Percentiles rank a stretch among this genome's conserved stretches.
phyloP scores from a whole-genome alignment of 2,329 filamentous ascomycete species.

The Xylariales sp. region DNA sequence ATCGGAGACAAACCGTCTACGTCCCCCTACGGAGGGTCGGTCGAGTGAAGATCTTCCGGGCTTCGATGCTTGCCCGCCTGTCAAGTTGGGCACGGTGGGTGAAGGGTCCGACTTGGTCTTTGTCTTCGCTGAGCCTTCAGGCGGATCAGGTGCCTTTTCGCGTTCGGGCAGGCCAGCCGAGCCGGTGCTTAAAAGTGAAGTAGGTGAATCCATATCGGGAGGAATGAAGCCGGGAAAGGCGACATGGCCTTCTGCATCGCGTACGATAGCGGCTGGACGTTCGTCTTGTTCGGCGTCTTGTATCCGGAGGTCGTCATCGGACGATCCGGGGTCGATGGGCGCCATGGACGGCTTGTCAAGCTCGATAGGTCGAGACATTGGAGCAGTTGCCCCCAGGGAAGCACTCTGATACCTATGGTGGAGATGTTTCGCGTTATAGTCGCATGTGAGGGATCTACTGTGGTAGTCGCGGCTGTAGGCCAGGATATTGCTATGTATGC shows the following conservation, averaged over 20 bases:
- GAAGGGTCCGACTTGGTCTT: constrained; percentile 14
- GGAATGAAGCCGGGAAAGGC: constrained; percentile 21
- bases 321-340: constrained; percentile 15
- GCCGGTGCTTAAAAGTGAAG: constrained; percentile 9
- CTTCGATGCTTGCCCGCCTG: background rate
- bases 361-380: constrained; percentile 21
- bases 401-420: background rate
- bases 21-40: constrained; percentile 12
- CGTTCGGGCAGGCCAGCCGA: background rate
- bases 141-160: constrained; percentile 3
- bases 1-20: constrained; percentile 17
- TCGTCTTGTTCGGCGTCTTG: constrained; percentile 12
- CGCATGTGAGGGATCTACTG: background rate
- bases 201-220: constrained; percentile 18
- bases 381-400: background rate
- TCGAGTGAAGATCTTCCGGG: constrained; percentile 3
- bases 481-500: too few species aligned
- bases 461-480: background rate
- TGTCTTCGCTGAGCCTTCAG: constrained; percentile 11
- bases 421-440: background rate
- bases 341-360: constrained; percentile 22
- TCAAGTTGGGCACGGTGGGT: background rate
- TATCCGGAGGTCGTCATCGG: constrained; percentile 13
- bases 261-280: constrained; percentile 13
- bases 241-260: constrained; percentile 18